Evolutionary conservation across 176 grass and related monocot species (phyloP), one percentile per base, ranked within the genome.

Genomic region (Eleusine indica): DNA sequence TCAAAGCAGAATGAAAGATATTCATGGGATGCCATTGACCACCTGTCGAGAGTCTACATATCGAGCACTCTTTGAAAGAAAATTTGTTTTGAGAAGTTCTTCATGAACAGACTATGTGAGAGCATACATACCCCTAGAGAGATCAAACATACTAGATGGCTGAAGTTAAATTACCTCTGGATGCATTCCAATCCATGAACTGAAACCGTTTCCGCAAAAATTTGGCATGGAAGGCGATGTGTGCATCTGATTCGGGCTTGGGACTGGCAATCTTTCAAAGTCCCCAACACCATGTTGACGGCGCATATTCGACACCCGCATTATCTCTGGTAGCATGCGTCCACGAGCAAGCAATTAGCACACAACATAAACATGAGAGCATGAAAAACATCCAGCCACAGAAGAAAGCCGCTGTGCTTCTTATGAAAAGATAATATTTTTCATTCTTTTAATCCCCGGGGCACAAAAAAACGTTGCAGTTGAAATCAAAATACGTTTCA

Each of bases 221-320:
- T 82, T 94, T 66, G 84, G 86, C 80, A 94, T 88, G 25, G 75
- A 86, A 52, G 89, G 81, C 71, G 89, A 82, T 29, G 78, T 81
- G 81, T 87, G 87, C 75, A 97, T 92, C 48, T 91, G 92, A 74
- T 91, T 97, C 22, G 86, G 92, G 54, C 90, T 97, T 62, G 88
- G 78, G 6, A 80, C 9, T 3, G 80, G 86, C 54, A 91, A 10
- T 86, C 88, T 87, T 30, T 92, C 88, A 28, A 86, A 94, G 54
- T 97, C 88, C 19, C 81, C 90, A 63, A 84, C 49, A 35, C 88
- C 90, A 53, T 88, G 86, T 79, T 87, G 86, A 2, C 78, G 70
- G 32, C 89, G 73, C 83, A 97, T 78, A 79, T 52, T 86, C 28
- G 92, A 91, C 74, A 94, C 92, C 87, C 90, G 86, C 84, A 91